Conservation (phyloP, 1,139 yeast genomes). For the Kazachstania sp. region DNA sequence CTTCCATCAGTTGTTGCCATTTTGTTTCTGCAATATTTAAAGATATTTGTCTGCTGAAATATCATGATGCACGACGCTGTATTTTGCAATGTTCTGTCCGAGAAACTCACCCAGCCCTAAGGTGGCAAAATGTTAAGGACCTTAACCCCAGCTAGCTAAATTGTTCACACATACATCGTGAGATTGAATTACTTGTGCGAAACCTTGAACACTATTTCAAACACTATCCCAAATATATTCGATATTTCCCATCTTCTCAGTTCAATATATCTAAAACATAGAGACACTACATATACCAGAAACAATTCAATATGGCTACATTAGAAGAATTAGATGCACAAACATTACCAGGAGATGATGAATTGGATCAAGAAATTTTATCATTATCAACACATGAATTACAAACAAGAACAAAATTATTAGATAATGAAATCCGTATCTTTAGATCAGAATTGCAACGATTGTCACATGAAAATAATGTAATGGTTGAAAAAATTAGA, state of each 20-base stretch:
- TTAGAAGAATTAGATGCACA: constrained; percentile 56
- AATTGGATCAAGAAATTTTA: constrained; percentile 74
- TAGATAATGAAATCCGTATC: constrained; percentile 93
- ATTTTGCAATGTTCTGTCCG: not conserved
- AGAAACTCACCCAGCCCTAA: not conserved
- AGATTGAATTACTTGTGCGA: no score
- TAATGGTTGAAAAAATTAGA: constrained; percentile 88
- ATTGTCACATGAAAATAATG: constrained; percentile 81
- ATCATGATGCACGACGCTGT: not conserved
- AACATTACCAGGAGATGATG: constrained; percentile 39
- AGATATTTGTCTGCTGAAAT: no score
- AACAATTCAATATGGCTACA: constrained; percentile 44
- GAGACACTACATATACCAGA: not conserved
- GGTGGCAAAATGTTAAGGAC: not conserved
- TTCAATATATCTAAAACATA: not conserved
- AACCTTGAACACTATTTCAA: no score
- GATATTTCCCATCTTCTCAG: no score
- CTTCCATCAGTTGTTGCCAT: no score
- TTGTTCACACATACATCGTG: no score
- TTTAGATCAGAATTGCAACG: constrained; percentile 91
- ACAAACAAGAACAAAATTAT: constrained; percentile 71
- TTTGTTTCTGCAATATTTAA: no score
- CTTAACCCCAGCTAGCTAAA: no score
- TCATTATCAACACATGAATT: constrained; percentile 75
- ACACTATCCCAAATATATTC: no score